Percentiles rank a stretch among this genome's conserved stretches.
These are phyloP conservation scores for Lobosporangium transversale DNA, from an alignment of 192 early-diverging fungal species.

Conservation along the genomic window DNA sequence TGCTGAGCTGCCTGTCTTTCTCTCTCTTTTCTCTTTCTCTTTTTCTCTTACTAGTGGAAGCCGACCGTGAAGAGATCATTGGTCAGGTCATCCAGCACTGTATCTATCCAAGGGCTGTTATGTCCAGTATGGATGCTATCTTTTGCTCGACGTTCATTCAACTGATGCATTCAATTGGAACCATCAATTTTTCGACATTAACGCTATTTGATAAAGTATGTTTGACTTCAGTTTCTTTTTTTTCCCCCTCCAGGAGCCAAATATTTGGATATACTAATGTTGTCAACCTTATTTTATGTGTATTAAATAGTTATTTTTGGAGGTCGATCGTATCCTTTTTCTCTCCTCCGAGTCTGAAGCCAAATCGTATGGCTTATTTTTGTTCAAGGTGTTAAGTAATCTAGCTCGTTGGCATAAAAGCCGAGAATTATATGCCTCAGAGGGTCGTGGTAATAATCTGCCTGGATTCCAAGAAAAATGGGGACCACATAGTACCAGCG, in stretches of 20 bases:
- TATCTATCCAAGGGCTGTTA: slow-evolving; percentile 71
- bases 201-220: slow-evolving; percentile 74
- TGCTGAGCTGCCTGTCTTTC: no score
- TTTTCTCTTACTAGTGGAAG: slow-evolving; percentile 1
- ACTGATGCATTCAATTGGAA: slow-evolving; percentile 75
- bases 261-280: no score
- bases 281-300: slow-evolving; percentile 1
- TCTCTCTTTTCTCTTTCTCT: not conserved
- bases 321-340: slow-evolving; percentile 40
- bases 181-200: slow-evolving; percentile 74
- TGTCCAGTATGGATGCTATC: slow-evolving; percentile 75
- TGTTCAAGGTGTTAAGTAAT: slow-evolving; percentile 63
- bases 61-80: slow-evolving; percentile 55
- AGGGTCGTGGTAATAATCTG: slow-evolving; percentile 64
- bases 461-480: slow-evolving; percentile 80
- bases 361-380: slow-evolving; percentile 74
- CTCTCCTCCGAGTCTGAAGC: slow-evolving; percentile 80
- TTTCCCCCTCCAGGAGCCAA: no score
- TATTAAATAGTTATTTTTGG: slow-evolving; percentile 19
- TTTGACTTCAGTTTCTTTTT: no score
- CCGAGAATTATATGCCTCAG: slow-evolving; percentile 59
- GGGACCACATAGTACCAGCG: slow-evolving; percentile 40
- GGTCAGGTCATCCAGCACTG: slow-evolving; percentile 74
- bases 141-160: slow-evolving; percentile 80
- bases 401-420: slow-evolving; percentile 69